phyloP scores from a whole-genome alignment of 768 basidiomycete species.

The Tricholoma bakamatsutake region DNA sequence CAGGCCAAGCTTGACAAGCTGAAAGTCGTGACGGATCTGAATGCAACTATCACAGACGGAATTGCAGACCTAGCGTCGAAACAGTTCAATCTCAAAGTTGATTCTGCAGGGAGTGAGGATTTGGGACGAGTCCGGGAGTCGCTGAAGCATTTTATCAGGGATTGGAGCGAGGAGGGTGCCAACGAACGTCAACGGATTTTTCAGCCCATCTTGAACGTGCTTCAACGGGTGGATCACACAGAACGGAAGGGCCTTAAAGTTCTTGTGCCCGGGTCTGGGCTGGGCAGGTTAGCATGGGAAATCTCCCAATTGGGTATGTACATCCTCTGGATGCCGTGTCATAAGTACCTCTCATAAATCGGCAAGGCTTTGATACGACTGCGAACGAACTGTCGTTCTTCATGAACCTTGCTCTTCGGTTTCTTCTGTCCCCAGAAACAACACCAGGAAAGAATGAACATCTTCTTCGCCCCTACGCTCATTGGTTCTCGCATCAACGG shows the following conservation, averaged over 20 bases:
- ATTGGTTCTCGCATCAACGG: constrained; percentile 69
- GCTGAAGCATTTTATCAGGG: constrained; percentile 63
- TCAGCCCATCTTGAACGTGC: constrained; percentile 46
- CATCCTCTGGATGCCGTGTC: background rate
- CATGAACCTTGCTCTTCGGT: constrained; percentile 57
- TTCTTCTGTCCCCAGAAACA: constrained; percentile 44
- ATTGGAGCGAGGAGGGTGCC: constrained; percentile 59
- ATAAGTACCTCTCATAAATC: constrained; percentile 4
- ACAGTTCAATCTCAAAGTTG: constrained; percentile 20
- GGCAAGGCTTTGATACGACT: constrained; percentile 46
- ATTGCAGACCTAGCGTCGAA: constrained; percentile 34
- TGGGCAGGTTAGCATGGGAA: constrained; percentile 66
- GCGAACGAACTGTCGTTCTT: constrained; percentile 62
- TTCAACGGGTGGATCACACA: constrained; percentile 25
- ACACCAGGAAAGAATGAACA: constrained; percentile 42
- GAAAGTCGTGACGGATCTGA: constrained; percentile 33
- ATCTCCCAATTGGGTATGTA: constrained; percentile 50
- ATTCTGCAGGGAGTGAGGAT: constrained; percentile 23
- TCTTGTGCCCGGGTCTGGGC: constrained; percentile 59
- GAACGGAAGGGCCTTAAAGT: constrained; percentile 33
- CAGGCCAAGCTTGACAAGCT: constrained; percentile 43
- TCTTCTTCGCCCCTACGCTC: constrained; percentile 51
- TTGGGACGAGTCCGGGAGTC: constrained; percentile 49
- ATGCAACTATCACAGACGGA: constrained; percentile 30
- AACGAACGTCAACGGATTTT: constrained; percentile 52